Evolutionary conservation across 2,329 filamentous ascomycete species (phyloP).

Genomic region (Tolypocladium nubicola): DNA sequence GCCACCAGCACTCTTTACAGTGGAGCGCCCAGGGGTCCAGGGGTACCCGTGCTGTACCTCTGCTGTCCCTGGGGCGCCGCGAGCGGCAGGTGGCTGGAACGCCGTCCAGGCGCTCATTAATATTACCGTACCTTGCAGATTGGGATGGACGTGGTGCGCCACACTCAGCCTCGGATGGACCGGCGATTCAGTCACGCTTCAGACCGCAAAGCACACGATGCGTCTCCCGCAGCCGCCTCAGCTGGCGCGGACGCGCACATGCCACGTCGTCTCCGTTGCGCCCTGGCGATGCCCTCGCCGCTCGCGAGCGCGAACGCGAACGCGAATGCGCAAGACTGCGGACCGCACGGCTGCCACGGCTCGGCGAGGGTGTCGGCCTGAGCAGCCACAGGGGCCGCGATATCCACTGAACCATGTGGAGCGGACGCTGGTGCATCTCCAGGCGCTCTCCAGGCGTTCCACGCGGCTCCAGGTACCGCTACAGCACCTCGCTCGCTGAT

Average conservation of each 20-base stretch:
- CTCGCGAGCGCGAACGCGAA: no score
- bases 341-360: not conserved
- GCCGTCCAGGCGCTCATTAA: not conserved
- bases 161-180: not conserved
- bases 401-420: not conserved
- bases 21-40: not conserved
- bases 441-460: not conserved
- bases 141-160: not conserved
- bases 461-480: not conserved
- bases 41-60: not conserved
- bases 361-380: not conserved
- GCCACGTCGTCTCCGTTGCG: not conserved
- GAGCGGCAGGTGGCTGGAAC: not conserved
- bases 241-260: not conserved
- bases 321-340: not conserved
- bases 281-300: not conserved
- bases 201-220: not conserved
- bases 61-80: not conserved
- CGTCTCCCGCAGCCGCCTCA: not conserved
- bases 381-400: not conserved
- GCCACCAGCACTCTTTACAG: not conserved
- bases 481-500: not conserved
- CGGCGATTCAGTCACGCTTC: not conserved
- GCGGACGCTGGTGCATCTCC: not conserved
- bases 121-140: not conserved